phyloP scores from a whole-genome alignment of 345 rosid species.

The Pistacia vera region DNA sequence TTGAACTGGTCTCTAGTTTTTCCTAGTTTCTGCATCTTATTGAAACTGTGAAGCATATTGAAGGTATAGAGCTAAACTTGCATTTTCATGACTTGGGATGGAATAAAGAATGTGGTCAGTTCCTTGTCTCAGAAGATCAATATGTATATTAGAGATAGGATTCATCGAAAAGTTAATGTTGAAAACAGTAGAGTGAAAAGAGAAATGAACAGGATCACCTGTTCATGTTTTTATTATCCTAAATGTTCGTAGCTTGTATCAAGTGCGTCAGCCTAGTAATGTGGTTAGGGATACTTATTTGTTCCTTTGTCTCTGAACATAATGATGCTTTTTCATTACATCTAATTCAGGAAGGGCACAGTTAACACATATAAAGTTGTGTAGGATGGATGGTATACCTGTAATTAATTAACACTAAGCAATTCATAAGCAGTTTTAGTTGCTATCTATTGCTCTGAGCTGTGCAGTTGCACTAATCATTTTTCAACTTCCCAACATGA shows the following conservation, averaged over 20 bases:
- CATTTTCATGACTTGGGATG: not conserved
- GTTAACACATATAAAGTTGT: not conserved
- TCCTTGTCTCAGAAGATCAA: not conserved
- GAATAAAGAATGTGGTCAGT: not conserved
- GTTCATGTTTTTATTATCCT: not conserved
- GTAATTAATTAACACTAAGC: too few relatives aligned
- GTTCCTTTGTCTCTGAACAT: not conserved
- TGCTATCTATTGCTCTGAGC: too few relatives aligned
- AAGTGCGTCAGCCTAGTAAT: not conserved
- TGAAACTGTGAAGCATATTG: not conserved
- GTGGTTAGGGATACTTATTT: not conserved
- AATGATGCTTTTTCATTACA: not conserved
- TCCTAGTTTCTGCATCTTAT: not conserved
- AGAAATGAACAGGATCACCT: not conserved
- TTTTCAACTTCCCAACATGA: too few relatives aligned
- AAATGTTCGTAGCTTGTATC: not conserved
- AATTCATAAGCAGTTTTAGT: too few relatives aligned
- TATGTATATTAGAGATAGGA: too few relatives aligned
- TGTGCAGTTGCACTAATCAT: too few relatives aligned
- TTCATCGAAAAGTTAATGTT: too few relatives aligned
- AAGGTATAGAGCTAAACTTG: not conserved
- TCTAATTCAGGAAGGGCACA: not conserved
- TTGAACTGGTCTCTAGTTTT: not conserved
- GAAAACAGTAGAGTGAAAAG: not conserved
- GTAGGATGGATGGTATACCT: not conserved